These are phyloP conservation scores for Stemphylium beticola DNA, from an alignment of 2,329 filamentous ascomycete species.

Conservation along the genomic window DNA sequence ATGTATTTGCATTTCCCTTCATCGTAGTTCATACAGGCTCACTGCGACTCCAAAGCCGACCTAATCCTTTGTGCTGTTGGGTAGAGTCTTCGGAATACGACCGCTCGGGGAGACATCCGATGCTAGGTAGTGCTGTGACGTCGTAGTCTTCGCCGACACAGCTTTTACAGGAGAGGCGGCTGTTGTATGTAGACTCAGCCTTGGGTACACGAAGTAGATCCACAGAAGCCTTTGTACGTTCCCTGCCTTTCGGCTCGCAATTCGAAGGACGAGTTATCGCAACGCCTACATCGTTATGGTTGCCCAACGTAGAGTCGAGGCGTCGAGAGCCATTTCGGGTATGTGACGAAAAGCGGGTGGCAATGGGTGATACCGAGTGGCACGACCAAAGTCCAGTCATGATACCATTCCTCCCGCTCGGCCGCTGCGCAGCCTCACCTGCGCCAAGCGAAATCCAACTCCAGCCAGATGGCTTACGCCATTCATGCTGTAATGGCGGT, in stretches of 20 bases:
- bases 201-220: conserved; percentile 5
- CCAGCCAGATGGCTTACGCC: conserved; percentile 17
- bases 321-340: conserved; percentile 4
- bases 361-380: conserved; percentile 2
- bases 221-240: neutral
- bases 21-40: neutral
- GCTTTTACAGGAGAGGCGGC: neutral
- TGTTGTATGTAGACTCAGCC: neutral
- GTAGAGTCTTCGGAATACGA: conserved; percentile 10
- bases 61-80: neutral
- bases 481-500: neutral
- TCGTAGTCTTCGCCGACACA: neutral
- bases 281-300: conserved; percentile 14
- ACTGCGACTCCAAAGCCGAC: neutral
- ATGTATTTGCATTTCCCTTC: neutral
- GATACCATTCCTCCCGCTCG: conserved; percentile 8
- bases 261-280: conserved; percentile 14
- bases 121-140: conserved; percentile 23
- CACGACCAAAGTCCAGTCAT: conserved; percentile 15
- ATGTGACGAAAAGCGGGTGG: conserved; percentile 6
- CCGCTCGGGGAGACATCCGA: conserved; percentile 24
- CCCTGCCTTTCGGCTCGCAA: neutral
- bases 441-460: conserved; percentile 8
- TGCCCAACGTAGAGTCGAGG: conserved; percentile 15
- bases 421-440: neutral